Evolutionary conservation across 768 basidiomycete species (phyloP).

Genomic region (Termitomyces sp.): DNA sequence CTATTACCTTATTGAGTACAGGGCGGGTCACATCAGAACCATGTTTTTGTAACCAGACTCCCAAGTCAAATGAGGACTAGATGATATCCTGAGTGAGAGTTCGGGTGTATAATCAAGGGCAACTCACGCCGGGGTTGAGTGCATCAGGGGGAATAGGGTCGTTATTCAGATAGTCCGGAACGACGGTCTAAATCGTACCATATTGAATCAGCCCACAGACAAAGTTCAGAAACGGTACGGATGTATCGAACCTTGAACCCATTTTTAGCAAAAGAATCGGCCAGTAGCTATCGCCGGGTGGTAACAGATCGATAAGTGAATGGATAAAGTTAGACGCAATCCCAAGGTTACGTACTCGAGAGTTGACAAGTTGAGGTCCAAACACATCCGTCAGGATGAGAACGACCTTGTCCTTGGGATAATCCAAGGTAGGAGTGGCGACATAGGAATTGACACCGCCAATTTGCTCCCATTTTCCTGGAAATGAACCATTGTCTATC

Average conservation of each 20-base stretch:
- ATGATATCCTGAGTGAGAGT: not conserved
- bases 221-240: not conserved
- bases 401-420: conserved; percentile 52
- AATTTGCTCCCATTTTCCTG: conserved; percentile 47
- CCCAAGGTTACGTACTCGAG: conserved; percentile 31
- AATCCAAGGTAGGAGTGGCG: conserved; percentile 46
- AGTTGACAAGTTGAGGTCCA: conserved; percentile 45
- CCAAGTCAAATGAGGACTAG: conserved; percentile 33
- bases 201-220: not conserved
- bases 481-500: conserved; percentile 1
- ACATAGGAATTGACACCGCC: conserved; percentile 50
- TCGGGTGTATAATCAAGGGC: not conserved
- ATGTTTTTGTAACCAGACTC: conserved; percentile 44
- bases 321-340: not conserved
- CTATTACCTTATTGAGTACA: conserved; percentile 51
- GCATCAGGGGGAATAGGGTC: conserved; percentile 37
- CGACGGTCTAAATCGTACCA: conserved; percentile 28
- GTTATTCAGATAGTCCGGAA: conserved; percentile 39
- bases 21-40: conserved; percentile 38
- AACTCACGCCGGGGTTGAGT: conserved; percentile 27
- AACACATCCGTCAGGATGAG: conserved; percentile 54
- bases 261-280: conserved; percentile 41
- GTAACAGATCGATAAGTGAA: not conserved
- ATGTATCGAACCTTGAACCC: conserved; percentile 36
- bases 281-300: conserved; percentile 27